phyloP scores from a whole-genome alignment of 2,329 filamentous ascomycete species.

The Trichoderma citrinoviride region DNA sequence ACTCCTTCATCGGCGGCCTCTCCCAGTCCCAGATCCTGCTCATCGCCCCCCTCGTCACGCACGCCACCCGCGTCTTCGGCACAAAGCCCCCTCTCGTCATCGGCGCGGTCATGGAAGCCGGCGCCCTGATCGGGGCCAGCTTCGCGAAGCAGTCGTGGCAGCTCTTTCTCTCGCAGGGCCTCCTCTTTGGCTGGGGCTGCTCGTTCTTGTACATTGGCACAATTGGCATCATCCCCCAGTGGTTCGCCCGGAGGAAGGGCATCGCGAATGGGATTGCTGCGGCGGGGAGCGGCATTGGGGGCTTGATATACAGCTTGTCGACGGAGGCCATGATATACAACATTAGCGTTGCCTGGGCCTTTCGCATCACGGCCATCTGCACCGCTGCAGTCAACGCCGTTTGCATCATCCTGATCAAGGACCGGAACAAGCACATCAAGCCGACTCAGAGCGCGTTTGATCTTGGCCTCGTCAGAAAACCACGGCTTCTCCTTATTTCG shows the following conservation, averaged over 20 bases:
- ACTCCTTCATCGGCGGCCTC: conserved; percentile 59
- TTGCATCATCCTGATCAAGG: conserved; percentile 56
- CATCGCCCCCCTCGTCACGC: conserved; percentile 40
- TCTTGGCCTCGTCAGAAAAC: conserved; percentile 33
- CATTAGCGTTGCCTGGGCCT: conserved; percentile 55
- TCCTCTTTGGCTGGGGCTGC: conserved; percentile 60
- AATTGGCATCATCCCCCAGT: conserved; percentile 57
- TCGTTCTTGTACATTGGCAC: conserved; percentile 57
- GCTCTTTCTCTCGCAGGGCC: conserved; percentile 57
- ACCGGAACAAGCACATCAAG: conserved; percentile 34
- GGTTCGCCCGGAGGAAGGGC: conserved; percentile 55
- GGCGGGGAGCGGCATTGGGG: conserved; percentile 48
- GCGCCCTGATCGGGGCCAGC: conserved; percentile 51
- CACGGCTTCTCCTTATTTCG: conserved; percentile 57
- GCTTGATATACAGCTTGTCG: conserved; percentile 28
- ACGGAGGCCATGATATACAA: conserved; percentile 50
- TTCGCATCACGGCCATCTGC: conserved; percentile 48
- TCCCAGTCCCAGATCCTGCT: conserved; percentile 46
- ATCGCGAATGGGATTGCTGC: conserved; percentile 58
- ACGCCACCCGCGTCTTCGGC: conserved; percentile 33
- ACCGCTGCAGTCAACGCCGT: conserved; percentile 55
- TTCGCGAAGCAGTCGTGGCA: conserved; percentile 57
- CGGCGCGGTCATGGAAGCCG: conserved; percentile 51
- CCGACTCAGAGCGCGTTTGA: conserved; percentile 21
- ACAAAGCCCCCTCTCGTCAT: conserved; percentile 44